These are phyloP conservation scores for Haematococcus lacustris DNA, from an alignment of 139 green algal species.

Conservation along the genomic window DNA sequence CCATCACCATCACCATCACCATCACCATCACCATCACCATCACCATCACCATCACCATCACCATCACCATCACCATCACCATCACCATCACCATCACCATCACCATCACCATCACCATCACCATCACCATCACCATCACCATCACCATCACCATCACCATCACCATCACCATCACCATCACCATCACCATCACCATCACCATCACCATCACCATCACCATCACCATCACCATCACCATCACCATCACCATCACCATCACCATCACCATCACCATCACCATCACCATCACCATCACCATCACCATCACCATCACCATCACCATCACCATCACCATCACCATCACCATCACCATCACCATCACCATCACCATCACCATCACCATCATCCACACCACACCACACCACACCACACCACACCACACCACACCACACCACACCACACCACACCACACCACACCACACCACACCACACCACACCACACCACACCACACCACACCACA, in stretches of 20 bases:
- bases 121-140: background rate
- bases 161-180: conserved; percentile 1
- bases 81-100: background rate
- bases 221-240: conserved; percentile 1
- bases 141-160: conserved; percentile 1
- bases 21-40: conserved; percentile 1
- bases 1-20: conserved; percentile 3
- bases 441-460: too few species aligned
- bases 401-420: background rate
- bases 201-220: conserved; percentile 1
- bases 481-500: too few species aligned
- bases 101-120: background rate
- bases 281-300: conserved; percentile 1
- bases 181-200: background rate
- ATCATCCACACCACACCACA: too few species aligned
- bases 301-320: conserved; percentile 1
- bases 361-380: background rate
- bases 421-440: too few species aligned
- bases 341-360: conserved; percentile 1
- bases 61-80: background rate
- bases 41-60: background rate
- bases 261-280: background rate
- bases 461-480: too few species aligned
- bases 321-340: conserved; percentile 1
- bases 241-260: background rate